phyloP scores from a whole-genome alignment of 1,139 yeast species.

The Sugiyamaella grinbergsii region DNA sequence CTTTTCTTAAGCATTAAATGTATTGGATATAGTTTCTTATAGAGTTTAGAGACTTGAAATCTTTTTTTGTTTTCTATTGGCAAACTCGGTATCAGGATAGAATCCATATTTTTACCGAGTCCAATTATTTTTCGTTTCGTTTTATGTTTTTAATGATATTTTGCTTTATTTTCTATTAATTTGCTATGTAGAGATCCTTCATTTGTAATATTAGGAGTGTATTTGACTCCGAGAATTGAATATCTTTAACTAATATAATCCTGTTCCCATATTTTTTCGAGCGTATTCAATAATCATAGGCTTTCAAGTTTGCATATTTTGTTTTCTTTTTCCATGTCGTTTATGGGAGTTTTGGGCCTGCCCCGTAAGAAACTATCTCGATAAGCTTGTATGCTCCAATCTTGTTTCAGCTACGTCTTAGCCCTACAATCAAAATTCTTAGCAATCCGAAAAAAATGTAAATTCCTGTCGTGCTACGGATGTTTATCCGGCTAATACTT shows the following conservation, averaged over 20 bases:
- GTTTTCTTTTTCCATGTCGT: too few species aligned
- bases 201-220: neutral
- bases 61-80: slow-evolving; percentile 10
- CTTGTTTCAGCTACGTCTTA: too few species aligned
- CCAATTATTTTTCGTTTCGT: slow-evolving; percentile 8
- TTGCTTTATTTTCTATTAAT: slow-evolving; percentile 10
- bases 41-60: neutral
- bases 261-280: neutral
- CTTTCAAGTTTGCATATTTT: too few species aligned
- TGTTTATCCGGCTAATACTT: too few species aligned
- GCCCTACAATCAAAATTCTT: too few species aligned
- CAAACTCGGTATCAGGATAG: slow-evolving; percentile 10
- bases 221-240: neutral
- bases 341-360: too few species aligned
- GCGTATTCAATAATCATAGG: neutral
- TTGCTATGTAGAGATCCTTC: slow-evolving; percentile 2
- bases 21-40: slow-evolving; percentile 14
- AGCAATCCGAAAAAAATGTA: too few species aligned
- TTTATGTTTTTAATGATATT: slow-evolving; percentile 16
- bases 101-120: slow-evolving; percentile 13
- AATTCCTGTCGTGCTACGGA: too few species aligned
- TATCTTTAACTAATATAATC: neutral
- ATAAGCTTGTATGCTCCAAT: too few species aligned
- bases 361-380: too few species aligned
- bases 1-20: slow-evolving; percentile 8